phyloP scores from a whole-genome alignment of 352 stramenopile genomes.

The Phytophthora kernoviae region DNA sequence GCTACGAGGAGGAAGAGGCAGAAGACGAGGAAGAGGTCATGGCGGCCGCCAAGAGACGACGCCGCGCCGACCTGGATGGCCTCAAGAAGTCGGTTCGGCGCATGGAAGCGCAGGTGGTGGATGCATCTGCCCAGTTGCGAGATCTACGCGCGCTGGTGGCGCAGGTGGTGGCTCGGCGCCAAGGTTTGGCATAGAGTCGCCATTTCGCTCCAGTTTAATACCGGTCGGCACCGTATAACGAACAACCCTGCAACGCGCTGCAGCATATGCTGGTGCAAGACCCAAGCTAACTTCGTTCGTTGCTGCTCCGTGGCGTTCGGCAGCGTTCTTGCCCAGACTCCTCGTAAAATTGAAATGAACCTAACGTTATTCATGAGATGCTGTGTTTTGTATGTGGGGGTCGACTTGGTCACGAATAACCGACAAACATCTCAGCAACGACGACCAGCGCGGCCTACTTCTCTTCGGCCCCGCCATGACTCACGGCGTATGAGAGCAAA shows the following conservation, averaged over 20 bases:
- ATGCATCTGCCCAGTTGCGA: constrained; percentile 44
- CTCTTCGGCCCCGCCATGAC: too few species aligned
- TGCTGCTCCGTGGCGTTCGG: neutral
- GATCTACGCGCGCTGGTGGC: constrained; percentile 54
- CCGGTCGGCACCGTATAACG: neutral
- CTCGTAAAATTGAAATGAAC: neutral
- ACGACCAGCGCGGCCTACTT: too few species aligned
- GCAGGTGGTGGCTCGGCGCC: constrained; percentile 39
- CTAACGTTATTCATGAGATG: neutral
- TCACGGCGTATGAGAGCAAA: too few species aligned
- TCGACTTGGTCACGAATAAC: neutral
- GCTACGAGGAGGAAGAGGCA: constrained; percentile 8
- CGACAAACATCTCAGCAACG: too few species aligned
- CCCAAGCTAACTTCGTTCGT: neutral
- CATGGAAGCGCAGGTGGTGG: constrained; percentile 51
- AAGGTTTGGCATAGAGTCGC: constrained; percentile 12
- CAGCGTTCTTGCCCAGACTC: neutral
- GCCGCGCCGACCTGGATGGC: constrained; percentile 29
- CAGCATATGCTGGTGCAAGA: neutral
- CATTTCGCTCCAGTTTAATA: neutral
- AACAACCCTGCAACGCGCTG: neutral
- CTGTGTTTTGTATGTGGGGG: neutral
- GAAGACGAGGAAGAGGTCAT: constrained; percentile 16
- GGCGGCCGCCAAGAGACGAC: constrained; percentile 35
- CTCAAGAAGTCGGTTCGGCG: constrained; percentile 43